Evolutionary conservation across 2,329 filamentous ascomycete genomes (phyloP), one percentile per base, ranked within the genome.

Genomic region (Ophiostoma himal-ulmi): DNA sequence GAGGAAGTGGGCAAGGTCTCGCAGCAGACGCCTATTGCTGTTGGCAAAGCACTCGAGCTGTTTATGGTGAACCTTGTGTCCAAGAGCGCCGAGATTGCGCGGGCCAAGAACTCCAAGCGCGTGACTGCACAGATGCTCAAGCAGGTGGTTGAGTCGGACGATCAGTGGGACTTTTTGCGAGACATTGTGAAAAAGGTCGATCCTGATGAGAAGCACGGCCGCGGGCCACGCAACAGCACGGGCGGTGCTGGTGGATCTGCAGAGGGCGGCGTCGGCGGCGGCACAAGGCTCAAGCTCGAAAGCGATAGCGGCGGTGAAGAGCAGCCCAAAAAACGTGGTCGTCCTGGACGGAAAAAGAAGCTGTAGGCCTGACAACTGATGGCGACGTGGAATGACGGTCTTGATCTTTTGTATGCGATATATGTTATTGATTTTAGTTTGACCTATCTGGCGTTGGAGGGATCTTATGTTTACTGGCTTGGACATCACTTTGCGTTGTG

Each of bases 1-100:
- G 95, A 99, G 78, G 95, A 99, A 78, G 94, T 99, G 0, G 95
- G 95, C 73, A 99, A 99, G 81, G 95, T 99, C 11, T 94, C 95
- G 4, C 95, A 99, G 80, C 95, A 98, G 73, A 97, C 95, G 0
- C 94, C 94, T 20, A 96, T 97, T 70, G 95, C 94, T 36, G 94
- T 98, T 64, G 92, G 92, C 75, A 97, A 97, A 83, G 95, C 95
- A 20, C 85, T 99, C 7, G 95, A 99, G 81, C 85, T 99, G 10
- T 99, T 99, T 79, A 99, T 99, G 95, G 93, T 98, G 73, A 90
- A 92, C 60, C 85, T 99, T 70, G 94, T 98, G 73, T 89, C 89
- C 37, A 94, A 94, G 78, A 93, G 94, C 71, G 93, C 95, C 67
- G 88, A 91, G 69, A 89, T 97, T 75, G 94, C 95, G 68, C 88